Evolutionary conservation across 2,329 filamentous ascomycete genomes (phyloP), one percentile per base, ranked within the genome.

Genomic region (Westerdykella aurantiaca): DNA sequence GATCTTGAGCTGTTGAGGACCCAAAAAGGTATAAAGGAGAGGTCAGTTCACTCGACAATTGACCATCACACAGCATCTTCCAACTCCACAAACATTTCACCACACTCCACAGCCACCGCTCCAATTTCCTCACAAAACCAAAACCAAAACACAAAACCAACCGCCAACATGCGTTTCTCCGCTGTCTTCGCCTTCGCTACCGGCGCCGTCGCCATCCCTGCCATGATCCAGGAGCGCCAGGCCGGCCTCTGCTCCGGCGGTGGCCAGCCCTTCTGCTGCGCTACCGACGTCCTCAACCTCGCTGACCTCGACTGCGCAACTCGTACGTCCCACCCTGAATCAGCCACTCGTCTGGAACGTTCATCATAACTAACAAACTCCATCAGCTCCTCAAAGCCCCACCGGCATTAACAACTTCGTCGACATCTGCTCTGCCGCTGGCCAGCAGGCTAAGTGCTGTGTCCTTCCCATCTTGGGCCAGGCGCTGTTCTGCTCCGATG

Each of bases 401-500:
- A 54, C 56, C 31, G 56, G 60, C 48, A 66, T 69, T 41, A 61
- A 66, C 17, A 57, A 68, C 45, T 77, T 80, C 63, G 62, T 68
- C 47, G 60, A 64, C 17, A 63, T 72, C 50, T 80, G 77, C 55
- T 42, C 75, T 2, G 68, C 53, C 5, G 67, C 69, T 5, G 76
- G 77, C 41, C 77, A 80, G 65, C 72, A 73, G 47, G 77, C 77
- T 44, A 76, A 76, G 53, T 81, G 79, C 73, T 82, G 79, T 51
- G 61, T 74, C 11, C 51, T 81, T 14, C 78, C 78, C 6, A 69
- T 81, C 52, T 58, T 69, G 40, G 67, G 57, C 39, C 67, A 69
- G 58, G 67, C 60, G 6, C 57, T 70, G 41, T 47, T 70, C 55
- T 70, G 66, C 60, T 53, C 50, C 31, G 56, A 62, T 34, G 63